Percentiles rank a stretch among this genome's conserved stretches.
Conservation (phyloP, 75 land plant species). For the Larix kaempferi region DNA sequence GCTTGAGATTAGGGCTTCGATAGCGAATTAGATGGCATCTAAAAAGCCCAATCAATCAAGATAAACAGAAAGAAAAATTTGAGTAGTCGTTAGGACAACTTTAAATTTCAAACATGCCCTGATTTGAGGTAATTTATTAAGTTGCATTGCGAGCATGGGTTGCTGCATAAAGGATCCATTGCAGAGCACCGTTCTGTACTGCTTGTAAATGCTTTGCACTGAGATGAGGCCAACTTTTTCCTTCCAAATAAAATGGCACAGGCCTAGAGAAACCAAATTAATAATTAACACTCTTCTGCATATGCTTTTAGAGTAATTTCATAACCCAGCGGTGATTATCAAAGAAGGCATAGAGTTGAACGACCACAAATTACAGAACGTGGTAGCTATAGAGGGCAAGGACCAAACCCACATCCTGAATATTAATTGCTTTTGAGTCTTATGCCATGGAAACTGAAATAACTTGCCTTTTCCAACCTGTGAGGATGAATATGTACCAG, state of each 20-base stretch:
- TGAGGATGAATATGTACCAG: too few relatives aligned
- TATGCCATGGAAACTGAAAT: too few relatives aligned
- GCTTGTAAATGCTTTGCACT: slow-evolving; percentile 42
- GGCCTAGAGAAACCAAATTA: neutral
- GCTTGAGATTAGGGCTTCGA: too few relatives aligned
- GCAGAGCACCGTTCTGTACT: slow-evolving; percentile 66
- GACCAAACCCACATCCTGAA: too few relatives aligned
- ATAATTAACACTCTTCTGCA: neutral
- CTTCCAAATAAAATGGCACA: neutral
- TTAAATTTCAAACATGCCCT: slow-evolving; percentile 16
- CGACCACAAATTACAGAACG: too few relatives aligned
- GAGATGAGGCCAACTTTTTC: slow-evolving; percentile 18
- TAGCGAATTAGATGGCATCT: too few relatives aligned
- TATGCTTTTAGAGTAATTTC: neutral
- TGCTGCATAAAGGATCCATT: slow-evolving; percentile 68
- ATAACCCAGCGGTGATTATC: neutral
- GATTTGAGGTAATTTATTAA: slow-evolving; percentile 54
- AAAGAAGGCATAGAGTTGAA: neutral
- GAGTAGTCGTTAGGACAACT: too few relatives aligned
- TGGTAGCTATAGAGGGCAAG: too few relatives aligned
- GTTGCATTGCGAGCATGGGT: slow-evolving; percentile 86
- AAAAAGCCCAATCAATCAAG: too few relatives aligned
- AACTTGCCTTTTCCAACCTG: too few relatives aligned
- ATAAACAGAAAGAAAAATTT: too few relatives aligned
- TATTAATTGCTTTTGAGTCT: too few relatives aligned